Base-by-base conservation (phyloP, 768 basidiomycete species). In the Sporobolomyces pararoseus region DNA sequence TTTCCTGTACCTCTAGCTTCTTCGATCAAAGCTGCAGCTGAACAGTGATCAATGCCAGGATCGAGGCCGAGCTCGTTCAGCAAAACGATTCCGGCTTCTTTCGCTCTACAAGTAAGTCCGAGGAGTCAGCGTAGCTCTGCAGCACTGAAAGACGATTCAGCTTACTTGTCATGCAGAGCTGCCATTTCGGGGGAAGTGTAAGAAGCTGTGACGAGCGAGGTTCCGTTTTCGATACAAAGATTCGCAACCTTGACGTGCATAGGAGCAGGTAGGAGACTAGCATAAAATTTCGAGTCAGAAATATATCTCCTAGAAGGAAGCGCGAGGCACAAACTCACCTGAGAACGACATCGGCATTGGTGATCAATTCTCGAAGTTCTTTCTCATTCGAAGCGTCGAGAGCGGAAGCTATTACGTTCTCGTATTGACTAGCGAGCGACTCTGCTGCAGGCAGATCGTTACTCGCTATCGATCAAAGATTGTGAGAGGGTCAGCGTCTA, bases 11-110 rank as follows among this genome's bases (percentile, higher is more conserved):
- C 44, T 82, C 82, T 4, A 89, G 79, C 71, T 32, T 82, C 80
- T 27, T 82, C 80, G 35, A 93, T 79, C 21, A 95, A 81, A 0
- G 86, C 84, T 75, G 91, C 84, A 0, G 91, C 92, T 16, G 89
- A 90, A 78, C 89, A 87, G 76, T 93, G 91, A 79, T 93, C 91
- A 63, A 94, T 87, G 3, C 91, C 91, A 0, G 91, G 91, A 77
- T 94, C 91, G 19, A 81, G 70, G 4, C 80, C 80, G 44, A 95
- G 90, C 79, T 97, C 94, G 73, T 91, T 94, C 50, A 96, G 82
- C 2, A 96, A 80, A 1, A 94, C 80, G 10, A 94, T 84, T 39
- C 85, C 84, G 1, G 86, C 83, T 5, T 82, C 76, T 44, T 82
- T 69, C 5, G 91, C 90, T 5, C 90, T 88, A 66, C 6, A 23